These are phyloP conservation scores for Penicillium mononematosum DNA, from an alignment of 495 filamentous ascomycete species.

Conservation along the genomic window DNA sequence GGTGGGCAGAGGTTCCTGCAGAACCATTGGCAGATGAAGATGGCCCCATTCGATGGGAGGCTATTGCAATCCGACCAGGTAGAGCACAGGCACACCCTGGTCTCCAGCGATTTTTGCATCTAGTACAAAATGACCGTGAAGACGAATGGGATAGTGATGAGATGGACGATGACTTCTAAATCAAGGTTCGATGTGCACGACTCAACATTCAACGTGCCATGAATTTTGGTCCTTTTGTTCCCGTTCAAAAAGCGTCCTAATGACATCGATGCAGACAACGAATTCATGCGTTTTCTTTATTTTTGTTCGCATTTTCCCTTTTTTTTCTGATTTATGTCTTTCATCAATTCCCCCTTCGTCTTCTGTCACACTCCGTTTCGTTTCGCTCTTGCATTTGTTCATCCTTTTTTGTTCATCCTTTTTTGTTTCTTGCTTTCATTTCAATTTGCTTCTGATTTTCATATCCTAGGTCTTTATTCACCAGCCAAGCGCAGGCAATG, in stretches of 20 bases:
- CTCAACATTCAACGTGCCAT: neutral
- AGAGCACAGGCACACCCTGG: slow-evolving; percentile 26
- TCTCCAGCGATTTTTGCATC: slow-evolving; percentile 52
- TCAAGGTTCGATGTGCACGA: neutral
- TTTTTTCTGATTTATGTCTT: neutral
- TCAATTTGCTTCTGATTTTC: neutral
- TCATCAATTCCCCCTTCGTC: neutral
- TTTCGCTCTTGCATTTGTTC: neutral
- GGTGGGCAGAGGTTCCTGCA: slow-evolving; percentile 1
- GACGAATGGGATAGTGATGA: slow-evolving; percentile 67
- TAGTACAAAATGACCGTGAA: slow-evolving; percentile 58
- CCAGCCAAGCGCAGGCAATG: neutral
- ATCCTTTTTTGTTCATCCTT: too few relatives aligned
- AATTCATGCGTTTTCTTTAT: neutral
- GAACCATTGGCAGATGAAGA: slow-evolving; percentile 2
- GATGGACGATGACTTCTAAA: slow-evolving; percentile 47
- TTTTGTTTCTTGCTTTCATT: neutral
- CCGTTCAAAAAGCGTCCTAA: slow-evolving; percentile 5
- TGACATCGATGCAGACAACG: slow-evolving; percentile 7
- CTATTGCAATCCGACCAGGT: neutral
- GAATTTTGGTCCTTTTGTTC: neutral
- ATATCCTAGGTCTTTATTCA: neutral
- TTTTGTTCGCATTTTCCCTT: neutral
- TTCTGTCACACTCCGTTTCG: neutral
- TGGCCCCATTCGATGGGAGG: neutral